Evolutionary conservation across 768 basidiomycete species (phyloP).

Genomic region (Boletus coccyginus): DNA sequence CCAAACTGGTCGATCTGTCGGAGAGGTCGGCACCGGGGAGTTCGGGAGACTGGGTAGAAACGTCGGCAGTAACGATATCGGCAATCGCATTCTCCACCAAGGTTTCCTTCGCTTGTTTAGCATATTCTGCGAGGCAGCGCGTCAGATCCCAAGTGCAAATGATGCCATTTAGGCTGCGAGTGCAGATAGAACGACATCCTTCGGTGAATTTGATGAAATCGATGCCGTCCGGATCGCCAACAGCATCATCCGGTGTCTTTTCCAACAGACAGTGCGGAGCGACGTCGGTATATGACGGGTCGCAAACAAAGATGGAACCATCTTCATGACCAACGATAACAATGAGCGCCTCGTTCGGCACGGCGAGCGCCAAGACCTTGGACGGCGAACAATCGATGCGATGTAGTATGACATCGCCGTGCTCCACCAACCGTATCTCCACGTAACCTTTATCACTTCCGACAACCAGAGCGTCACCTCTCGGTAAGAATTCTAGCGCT

Average conservation of each 20-base stretch:
- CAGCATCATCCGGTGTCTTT: neutral
- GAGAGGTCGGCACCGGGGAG: neutral
- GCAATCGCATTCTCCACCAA: neutral
- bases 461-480: conserved; percentile 2
- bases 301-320: conserved; percentile 18
- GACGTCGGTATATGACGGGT: conserved; percentile 2
- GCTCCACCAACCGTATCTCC: conserved; percentile 14
- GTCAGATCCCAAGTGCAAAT: conserved; percentile 16
- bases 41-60: neutral
- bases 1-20: neutral
- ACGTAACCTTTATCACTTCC: conserved; percentile 13
- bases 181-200: conserved; percentile 1
- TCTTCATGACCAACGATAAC: conserved; percentile 13
- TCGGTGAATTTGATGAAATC: conserved; percentile 12
- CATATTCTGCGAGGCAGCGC: conserved; percentile 7
- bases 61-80: too few relatives aligned
- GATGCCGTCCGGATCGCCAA: neutral
- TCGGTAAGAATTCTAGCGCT: conserved; percentile 12
- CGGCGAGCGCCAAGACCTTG: conserved; percentile 10
- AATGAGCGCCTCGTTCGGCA: conserved; percentile 7
- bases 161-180: conserved; percentile 13
- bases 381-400: conserved; percentile 2
- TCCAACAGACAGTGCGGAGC: conserved; percentile 3
- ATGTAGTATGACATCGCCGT: conserved; percentile 6
- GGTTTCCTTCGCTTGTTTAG: neutral